Conservation (phyloP, 108 stramenopile species). For the Chaetoceros tenuissimus region DNA sequence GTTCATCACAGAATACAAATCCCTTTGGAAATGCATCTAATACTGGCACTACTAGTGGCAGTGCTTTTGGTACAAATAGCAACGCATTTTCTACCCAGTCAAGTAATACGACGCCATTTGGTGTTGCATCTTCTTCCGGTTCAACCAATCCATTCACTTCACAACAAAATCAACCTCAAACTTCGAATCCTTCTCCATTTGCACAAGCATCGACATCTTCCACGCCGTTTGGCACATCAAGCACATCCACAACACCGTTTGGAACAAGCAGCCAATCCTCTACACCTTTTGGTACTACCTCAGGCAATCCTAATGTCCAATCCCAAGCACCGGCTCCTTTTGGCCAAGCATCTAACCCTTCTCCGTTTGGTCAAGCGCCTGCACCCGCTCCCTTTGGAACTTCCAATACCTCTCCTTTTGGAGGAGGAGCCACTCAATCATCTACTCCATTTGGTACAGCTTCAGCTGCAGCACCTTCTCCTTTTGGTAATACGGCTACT, state of each 20-base stretch:
- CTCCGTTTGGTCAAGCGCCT: neutral
- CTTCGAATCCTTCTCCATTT: slow-evolving; percentile 16
- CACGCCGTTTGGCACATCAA: slow-evolving; percentile 8
- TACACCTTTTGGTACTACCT: slow-evolving; percentile 44
- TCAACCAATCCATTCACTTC: too few relatives aligned
- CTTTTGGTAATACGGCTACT: slow-evolving; percentile 17
- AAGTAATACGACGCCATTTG: slow-evolving; percentile 4
- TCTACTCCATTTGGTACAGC: slow-evolving; percentile 19
- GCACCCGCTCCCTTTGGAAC: slow-evolving; percentile 11
- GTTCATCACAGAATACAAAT: neutral
- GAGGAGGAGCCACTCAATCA: neutral
- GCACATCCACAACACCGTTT: slow-evolving; percentile 7
- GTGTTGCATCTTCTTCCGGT: slow-evolving; percentile 1
- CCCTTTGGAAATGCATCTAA: neutral
- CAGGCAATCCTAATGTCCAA: too few relatives aligned
- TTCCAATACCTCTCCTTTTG: slow-evolving; percentile 1
- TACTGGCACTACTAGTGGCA: neutral
- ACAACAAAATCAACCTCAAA: neutral
- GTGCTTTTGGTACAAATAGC: neutral
- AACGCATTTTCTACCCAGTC: neutral
- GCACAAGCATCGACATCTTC: slow-evolving; percentile 5
- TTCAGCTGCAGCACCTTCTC: slow-evolving; percentile 10
- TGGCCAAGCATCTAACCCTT: neutral
- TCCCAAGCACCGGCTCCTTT: neutral
- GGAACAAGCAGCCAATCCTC: neutral